phyloP scores from a whole-genome alignment of 2,329 filamentous ascomycete genomes.

The Aspergillus sp. region DNA sequence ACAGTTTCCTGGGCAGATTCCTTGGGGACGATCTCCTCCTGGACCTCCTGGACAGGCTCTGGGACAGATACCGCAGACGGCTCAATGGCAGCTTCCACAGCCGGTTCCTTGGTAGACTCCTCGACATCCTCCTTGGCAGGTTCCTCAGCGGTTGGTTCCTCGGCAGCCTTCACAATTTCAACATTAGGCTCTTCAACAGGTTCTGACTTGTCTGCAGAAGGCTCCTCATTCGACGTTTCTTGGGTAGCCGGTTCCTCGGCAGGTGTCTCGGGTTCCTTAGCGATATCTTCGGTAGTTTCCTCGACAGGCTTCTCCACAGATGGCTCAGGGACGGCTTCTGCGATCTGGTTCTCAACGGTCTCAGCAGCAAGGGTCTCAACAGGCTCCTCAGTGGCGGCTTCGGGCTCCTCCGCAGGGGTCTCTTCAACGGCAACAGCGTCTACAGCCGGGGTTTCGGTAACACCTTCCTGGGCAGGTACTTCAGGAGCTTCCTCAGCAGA shows the following conservation, averaged over 20 bases:
- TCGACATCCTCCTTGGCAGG: not conserved
- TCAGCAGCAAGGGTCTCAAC: constrained; percentile 1
- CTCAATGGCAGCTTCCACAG: not conserved
- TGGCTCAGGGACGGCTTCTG: constrained; percentile 4
- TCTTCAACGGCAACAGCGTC: constrained; percentile 3
- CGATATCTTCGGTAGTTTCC: constrained; percentile 1
- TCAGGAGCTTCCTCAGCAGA: not conserved
- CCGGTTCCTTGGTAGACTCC: constrained; percentile 3
- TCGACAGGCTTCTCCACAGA: constrained; percentile 3
- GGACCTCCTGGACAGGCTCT: not conserved
- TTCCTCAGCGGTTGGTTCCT: constrained; percentile 1
- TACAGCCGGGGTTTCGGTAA: not conserved
- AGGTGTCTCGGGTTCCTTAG: not conserved
- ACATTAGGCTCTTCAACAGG: not conserved
- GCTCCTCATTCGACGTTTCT: constrained; percentile 1
- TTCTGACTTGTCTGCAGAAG: constrained; percentile 5
- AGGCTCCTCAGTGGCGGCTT: constrained; percentile 3
- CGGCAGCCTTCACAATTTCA: not conserved
- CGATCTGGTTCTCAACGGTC: not conserved
- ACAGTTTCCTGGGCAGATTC: constrained; percentile 4
- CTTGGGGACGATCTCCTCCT: constrained; percentile 1
- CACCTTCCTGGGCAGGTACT: not conserved
- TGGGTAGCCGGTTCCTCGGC: constrained; percentile 3
- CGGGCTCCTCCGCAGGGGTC: not conserved
- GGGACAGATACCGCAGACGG: not conserved